Evolutionary conservation across 306 rosid species (phyloP).

Genomic region (Dryas alaskensis): DNA sequence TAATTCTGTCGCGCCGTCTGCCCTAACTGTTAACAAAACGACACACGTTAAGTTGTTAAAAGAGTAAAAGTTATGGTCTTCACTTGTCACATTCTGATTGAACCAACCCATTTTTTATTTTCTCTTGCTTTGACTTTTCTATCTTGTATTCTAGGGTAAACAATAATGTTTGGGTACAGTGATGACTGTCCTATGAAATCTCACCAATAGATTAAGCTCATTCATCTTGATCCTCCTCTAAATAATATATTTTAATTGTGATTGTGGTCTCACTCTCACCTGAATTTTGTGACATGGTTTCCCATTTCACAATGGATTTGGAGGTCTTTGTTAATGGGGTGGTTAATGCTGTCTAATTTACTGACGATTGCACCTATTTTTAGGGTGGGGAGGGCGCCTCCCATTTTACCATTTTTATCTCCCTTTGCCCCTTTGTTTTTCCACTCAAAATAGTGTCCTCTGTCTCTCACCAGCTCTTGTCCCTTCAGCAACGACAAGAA

Average conservation of each 20-base stretch:
- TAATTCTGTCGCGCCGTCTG: conserved; percentile 13
- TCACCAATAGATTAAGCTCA: background rate
- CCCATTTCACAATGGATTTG: background rate
- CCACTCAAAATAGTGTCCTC: background rate
- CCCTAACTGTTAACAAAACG: background rate
- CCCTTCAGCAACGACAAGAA: background rate
- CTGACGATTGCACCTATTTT: conserved; percentile 2
- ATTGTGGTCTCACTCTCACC: background rate
- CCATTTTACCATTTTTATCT: background rate
- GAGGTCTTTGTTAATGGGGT: background rate
- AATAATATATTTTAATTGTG: background rate
- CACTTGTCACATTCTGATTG: background rate
- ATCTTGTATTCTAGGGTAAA: too few species aligned
- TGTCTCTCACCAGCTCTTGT: conserved; percentile 1
- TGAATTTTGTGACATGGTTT: background rate
- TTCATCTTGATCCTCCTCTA: background rate
- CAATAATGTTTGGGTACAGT: too few species aligned
- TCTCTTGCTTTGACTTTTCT: conserved; percentile 7
- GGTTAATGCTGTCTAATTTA: background rate
- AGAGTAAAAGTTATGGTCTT: background rate
- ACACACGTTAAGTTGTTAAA: background rate
- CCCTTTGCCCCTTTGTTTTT: background rate
- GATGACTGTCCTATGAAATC: background rate
- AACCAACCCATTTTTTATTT: background rate
- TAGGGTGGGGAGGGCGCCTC: background rate